These are phyloP conservation scores for Diaporthe nobilis DNA, from an alignment of 2,329 filamentous ascomycete species.

Conservation along the genomic window DNA sequence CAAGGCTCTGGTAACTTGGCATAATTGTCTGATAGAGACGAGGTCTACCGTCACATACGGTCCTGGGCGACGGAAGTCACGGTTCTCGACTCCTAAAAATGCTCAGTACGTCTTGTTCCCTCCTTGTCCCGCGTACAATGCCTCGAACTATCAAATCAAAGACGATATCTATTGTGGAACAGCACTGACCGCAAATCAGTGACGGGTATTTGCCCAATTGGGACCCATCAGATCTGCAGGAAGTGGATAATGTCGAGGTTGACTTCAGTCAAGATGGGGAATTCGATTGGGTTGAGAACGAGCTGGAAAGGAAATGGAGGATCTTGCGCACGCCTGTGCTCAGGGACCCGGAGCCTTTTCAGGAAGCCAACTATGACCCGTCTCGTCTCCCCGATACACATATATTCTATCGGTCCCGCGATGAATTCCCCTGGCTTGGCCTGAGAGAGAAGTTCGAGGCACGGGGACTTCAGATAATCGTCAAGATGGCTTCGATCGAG, in stretches of 20 bases:
- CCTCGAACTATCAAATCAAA: background rate
- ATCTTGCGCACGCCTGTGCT: conserved; percentile 22
- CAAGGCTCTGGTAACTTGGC: conserved; percentile 25
- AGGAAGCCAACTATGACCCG: conserved; percentile 15
- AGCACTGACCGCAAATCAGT: background rate
- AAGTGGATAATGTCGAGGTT: background rate
- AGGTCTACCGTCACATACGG: background rate
- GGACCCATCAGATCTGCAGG: background rate
- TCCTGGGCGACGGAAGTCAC: conserved; percentile 17
- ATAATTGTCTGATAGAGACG: conserved; percentile 2
- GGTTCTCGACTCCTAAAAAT: background rate
- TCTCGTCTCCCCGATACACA: background rate
- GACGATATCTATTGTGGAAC: background rate
- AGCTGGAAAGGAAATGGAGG: conserved; percentile 40
- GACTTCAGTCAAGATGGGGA: background rate
- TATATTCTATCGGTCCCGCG: conserved; percentile 22
- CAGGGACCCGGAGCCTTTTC: background rate
- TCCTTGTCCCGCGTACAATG: background rate
- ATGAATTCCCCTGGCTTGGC: conserved; percentile 35
- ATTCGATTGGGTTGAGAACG: conserved; percentile 35
- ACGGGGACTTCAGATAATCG: conserved; percentile 69
- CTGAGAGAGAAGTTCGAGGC: conserved; percentile 41
- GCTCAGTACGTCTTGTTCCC: background rate
- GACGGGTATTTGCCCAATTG: conserved; percentile 8
- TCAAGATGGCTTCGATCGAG: conserved; percentile 74